These are phyloP conservation scores for Daldinia concentrica DNA, from an alignment of 495 filamentous ascomycete genomes.

Conservation along the genomic window DNA sequence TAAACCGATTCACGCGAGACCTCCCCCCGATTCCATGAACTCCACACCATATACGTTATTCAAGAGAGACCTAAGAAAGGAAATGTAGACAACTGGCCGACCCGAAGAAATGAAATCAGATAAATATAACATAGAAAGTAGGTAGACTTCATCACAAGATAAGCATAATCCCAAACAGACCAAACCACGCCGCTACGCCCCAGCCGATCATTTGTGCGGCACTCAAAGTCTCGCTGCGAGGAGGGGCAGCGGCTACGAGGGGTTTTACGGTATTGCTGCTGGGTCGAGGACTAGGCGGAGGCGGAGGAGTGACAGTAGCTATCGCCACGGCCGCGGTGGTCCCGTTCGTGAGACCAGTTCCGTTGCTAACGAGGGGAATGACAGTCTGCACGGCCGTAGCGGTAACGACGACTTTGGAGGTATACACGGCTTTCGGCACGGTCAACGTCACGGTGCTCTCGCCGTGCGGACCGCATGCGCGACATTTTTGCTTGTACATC, in stretches of 20 bases:
- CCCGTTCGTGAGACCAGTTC: background rate
- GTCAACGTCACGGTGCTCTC: conserved; percentile 42
- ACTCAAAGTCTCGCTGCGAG: background rate
- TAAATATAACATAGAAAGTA: background rate
- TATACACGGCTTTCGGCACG: conserved; percentile 21
- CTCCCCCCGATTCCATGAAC: background rate
- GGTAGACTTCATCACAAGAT: conserved; percentile 8
- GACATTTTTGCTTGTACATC: conserved; percentile 30
- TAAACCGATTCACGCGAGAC: background rate
- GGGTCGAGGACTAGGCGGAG: background rate
- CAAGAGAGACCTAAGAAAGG: background rate
- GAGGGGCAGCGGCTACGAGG: background rate
- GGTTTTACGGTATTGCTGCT: background rate
- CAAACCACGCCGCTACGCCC: conserved; percentile 31
- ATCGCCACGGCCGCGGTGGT: background rate
- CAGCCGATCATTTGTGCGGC: background rate
- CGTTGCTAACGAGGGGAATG: conserved; percentile 24
- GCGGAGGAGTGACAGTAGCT: background rate
- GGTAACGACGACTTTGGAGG: conserved; percentile 19
- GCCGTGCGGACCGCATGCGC: conserved; percentile 35
- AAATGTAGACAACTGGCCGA: background rate
- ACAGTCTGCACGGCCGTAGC: conserved; percentile 39
- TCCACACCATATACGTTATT: conserved; percentile 7
- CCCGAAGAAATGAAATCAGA: background rate
- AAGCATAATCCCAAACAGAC: conserved; percentile 27